Base-by-base conservation (phyloP, 2,329 filamentous ascomycete genomes). In the Botrytis aclada region DNA sequence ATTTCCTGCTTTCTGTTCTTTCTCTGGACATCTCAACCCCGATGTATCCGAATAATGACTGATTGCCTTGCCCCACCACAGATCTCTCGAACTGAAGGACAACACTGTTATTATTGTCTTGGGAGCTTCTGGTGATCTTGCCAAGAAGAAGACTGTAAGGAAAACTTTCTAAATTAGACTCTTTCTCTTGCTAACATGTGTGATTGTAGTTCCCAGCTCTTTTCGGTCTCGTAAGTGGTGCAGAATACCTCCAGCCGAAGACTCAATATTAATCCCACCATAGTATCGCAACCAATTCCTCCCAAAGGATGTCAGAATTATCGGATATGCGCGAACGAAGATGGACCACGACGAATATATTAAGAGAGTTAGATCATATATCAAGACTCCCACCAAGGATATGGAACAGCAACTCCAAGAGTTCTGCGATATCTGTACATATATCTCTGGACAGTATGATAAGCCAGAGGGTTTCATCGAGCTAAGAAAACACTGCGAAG, bases 201-300 rank as follows among this genome's bases (percentile, higher is more conserved):
- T 72, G 77, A 78, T 80, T 81, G 77, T 74, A 97, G 93, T 99
- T 97, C 86, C 96, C 96, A 77, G 96, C 96, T 74, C 90, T 99
- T 72, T 99, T 99, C 83, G 96, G 96, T 79, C 90, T 99, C 81
- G 95, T 98, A 89, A 88, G 95, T 90, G 75, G 72, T 77, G 72
- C 69, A 45, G n/a, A 43, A 29, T 62, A 25, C 39, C 34, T 51
- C 14, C 8, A 25, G 43, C 51, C 47, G 66, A 65, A n/a, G 29
- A 34, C n/a, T 32, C 69, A 51, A 34, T 41, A 72, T 74, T 77
- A 56, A 80, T 66, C 58, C 70, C 61, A 54, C 69, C 70, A 76
- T 82, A 97, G 95, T 97, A 95, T 86, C 94, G 96, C 82, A 99
- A 99, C 87, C 95, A 98, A 85, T 99, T 98, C 87, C 93, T 99